Evolutionary conservation across 2,329 filamentous ascomycete species (phyloP).

Genomic region (Pseudocercospora fijiensis): DNA sequence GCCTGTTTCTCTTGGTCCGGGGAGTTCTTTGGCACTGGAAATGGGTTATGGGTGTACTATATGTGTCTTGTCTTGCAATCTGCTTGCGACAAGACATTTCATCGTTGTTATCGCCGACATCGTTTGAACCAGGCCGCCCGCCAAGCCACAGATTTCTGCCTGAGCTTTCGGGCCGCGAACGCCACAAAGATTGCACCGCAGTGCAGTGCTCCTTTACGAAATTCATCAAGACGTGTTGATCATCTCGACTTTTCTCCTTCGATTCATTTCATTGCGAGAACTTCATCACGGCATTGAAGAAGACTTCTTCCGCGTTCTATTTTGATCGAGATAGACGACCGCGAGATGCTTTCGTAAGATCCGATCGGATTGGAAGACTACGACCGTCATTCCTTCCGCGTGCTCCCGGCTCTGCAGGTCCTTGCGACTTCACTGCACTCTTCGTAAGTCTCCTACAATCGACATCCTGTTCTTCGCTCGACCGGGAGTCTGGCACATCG

Average conservation of each 20-base stretch:
- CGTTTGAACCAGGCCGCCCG: not conserved
- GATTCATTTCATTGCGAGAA: not conserved
- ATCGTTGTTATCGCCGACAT: not conserved
- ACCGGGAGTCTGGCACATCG: not conserved
- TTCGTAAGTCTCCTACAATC: not conserved
- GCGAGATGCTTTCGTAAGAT: conserved; percentile 8
- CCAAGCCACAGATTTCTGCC: not conserved
- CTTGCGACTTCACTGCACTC: conserved; percentile 1
- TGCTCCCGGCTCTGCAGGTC: conserved; percentile 9
- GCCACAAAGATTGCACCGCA: not conserved
- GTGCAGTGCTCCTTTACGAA: not conserved
- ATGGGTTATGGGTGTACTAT: too few species aligned
- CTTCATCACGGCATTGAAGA: not conserved
- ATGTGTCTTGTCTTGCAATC: too few species aligned
- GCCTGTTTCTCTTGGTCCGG: too few species aligned
- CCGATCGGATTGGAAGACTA: conserved; percentile 2
- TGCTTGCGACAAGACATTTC: not conserved
- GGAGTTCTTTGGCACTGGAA: too few species aligned
- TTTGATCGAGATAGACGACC: not conserved
- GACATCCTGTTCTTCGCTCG: not conserved
- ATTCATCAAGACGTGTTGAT: conserved; percentile 2
- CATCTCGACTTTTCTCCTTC: not conserved
- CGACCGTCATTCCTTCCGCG: conserved; percentile 19
- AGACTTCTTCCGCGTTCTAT: not conserved
- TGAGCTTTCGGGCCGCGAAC: not conserved